These are phyloP conservation scores for Austropuccinia psidii DNA, from an alignment of 1,284 basidiomycete species.

Conservation along the genomic window DNA sequence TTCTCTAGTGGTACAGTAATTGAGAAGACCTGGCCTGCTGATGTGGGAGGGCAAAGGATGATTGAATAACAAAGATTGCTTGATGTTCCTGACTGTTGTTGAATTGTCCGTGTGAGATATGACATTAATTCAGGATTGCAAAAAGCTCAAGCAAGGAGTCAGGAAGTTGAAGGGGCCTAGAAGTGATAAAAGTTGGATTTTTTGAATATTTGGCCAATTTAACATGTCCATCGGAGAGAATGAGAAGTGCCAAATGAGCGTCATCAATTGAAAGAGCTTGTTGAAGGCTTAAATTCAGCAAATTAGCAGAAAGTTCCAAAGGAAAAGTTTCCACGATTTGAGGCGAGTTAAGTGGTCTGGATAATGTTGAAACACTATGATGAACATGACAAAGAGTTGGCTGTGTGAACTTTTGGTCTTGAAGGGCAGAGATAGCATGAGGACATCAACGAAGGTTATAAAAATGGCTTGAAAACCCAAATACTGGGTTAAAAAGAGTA, in stretches of 20 bases:
- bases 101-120: background rate
- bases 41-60: background rate
- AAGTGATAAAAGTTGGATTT: background rate
- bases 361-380: constrained; percentile 3
- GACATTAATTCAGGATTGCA: background rate
- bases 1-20: background rate
- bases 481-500: constrained; percentile 2
- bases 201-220: background rate
- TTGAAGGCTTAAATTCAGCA: background rate
- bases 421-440: background rate
- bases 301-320: too few relatives aligned
- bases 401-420: too few relatives aligned
- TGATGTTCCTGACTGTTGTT: background rate
- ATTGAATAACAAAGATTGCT: background rate
- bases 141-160: constrained; percentile 6
- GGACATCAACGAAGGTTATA: background rate
- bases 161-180: background rate
- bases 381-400: constrained; percentile 6
- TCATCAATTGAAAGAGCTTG: background rate
- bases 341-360: background rate
- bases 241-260: background rate
- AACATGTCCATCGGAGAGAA: constrained; percentile 14
- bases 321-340: constrained; percentile 8
- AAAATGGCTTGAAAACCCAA: constrained; percentile 2
- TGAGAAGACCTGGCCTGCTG: constrained; percentile 2